phyloP scores from a whole-genome alignment of 2,329 filamentous ascomycete species.

The Cordyceps militaris region DNA sequence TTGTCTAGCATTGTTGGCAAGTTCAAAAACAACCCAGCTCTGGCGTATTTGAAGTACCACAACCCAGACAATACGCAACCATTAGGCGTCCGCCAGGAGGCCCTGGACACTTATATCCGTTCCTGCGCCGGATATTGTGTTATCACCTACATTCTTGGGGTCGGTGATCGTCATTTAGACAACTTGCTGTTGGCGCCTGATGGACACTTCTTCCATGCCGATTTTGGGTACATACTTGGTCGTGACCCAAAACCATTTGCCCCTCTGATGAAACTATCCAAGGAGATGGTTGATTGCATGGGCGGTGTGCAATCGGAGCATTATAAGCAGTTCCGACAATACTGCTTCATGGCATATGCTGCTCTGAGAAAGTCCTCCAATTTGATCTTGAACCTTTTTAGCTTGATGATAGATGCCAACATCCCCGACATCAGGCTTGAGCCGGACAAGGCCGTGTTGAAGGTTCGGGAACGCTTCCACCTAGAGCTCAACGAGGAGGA shows the following conservation, averaged over 20 bases:
- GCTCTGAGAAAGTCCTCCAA: slow-evolving; percentile 85
- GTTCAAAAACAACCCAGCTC: slow-evolving; percentile 65
- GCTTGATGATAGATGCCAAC: slow-evolving; percentile 94
- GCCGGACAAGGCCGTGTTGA: slow-evolving; percentile 87
- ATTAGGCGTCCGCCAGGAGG: slow-evolving; percentile 81
- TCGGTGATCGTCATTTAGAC: slow-evolving; percentile 91
- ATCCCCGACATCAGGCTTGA: slow-evolving; percentile 92
- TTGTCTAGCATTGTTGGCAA: slow-evolving; percentile 78
- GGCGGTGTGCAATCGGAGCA: slow-evolving; percentile 74
- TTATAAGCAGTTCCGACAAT: slow-evolving; percentile 86
- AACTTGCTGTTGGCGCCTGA: slow-evolving; percentile 87
- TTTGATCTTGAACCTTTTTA: slow-evolving; percentile 90
- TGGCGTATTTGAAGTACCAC: slow-evolving; percentile 80
- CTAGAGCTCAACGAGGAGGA: slow-evolving; percentile 88
- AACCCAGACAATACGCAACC: slow-evolving; percentile 80
- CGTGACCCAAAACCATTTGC: slow-evolving; percentile 97
- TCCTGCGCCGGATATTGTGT: slow-evolving; percentile 97
- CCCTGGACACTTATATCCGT: slow-evolving; percentile 90
- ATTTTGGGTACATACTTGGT: slow-evolving; percentile 96
- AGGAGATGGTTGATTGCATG: slow-evolving; percentile 99
- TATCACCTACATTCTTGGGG: slow-evolving; percentile 94
- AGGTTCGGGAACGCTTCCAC: slow-evolving; percentile 92
- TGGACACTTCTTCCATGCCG: slow-evolving; percentile 94
- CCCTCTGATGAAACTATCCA: slow-evolving; percentile 91
- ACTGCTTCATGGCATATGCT: slow-evolving; percentile 91